These are phyloP conservation scores for Cercospora brassicicola DNA, from an alignment of 2,329 filamentous ascomycete genomes.

Conservation along the genomic window DNA sequence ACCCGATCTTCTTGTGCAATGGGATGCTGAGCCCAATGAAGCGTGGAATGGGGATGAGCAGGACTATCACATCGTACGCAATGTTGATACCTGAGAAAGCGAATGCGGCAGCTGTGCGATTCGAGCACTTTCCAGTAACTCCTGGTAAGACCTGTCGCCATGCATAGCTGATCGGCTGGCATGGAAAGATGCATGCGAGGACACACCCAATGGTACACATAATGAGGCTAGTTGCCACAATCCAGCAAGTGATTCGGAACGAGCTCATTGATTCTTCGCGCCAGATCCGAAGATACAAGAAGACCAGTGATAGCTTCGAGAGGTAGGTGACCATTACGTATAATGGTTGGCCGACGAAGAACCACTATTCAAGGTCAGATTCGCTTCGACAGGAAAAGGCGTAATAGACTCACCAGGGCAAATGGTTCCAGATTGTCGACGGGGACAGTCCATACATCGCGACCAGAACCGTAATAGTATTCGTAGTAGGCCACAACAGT, in stretches of 20 bases:
- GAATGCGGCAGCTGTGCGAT: constrained; percentile 15
- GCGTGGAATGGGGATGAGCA: constrained; percentile 12
- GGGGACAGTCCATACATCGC: constrained; percentile 9
- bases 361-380: constrained; percentile 8
- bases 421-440: neutral
- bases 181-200: constrained; percentile 16
- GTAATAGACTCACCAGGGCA: neutral
- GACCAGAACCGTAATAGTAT: constrained; percentile 7
- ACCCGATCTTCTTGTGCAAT: constrained; percentile 8
- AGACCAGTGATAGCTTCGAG: constrained; percentile 19
- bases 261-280: neutral
- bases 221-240: constrained; percentile 2
- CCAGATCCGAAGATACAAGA: constrained; percentile 18
- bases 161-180: constrained; percentile 13
- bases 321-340: constrained; percentile 17
- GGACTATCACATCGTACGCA: constrained; percentile 12
- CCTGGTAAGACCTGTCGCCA: constrained; percentile 14
- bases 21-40: constrained; percentile 11
- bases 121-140: constrained; percentile 11
- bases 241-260: constrained; percentile 17
- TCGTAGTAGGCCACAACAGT: constrained; percentile 8
- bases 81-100: constrained; percentile 18
- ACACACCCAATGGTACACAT: constrained; percentile 9
- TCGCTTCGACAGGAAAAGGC: too few species aligned
- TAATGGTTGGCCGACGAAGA: constrained; percentile 15